Evolutionary conservation across 768 basidiomycete genomes (phyloP), one percentile per base, ranked within the genome.

Genomic region (Gautieria morchelliformis): DNA sequence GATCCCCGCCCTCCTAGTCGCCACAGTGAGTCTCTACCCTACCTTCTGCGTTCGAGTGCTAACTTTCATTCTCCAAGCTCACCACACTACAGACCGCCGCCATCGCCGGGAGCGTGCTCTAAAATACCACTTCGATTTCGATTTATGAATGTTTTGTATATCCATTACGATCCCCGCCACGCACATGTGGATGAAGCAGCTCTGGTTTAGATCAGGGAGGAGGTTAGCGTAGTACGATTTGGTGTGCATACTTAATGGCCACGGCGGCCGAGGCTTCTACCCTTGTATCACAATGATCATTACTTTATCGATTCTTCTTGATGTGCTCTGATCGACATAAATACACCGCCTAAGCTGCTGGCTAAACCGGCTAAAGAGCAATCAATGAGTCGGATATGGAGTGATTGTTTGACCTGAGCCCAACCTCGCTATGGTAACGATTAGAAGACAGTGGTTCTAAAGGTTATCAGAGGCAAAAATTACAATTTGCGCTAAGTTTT

Each of bases 1-100:
- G 17, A 48, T 57, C 32, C 45, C 45, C 11, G 56, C 56, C 10
- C 40, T 57, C n/a, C 12, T 57, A 6, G 47, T 57, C 17, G 56
- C 56, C 20, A 48, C 47, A 4, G 56, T 57, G 30, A 1, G 55
- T 48, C 19, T 5, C 24, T 30, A 9, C 3, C 19, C 10, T 17
- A 9, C 24, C 17, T 46, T 46, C 24, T 30, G 42, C 42, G 42
- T 44, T 37, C 3, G 42, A 44, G 7, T 44, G n/a, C 17, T 22
- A 12, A 44, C n/a, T 44, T 44, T 44, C 8, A 7, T 17, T 10
- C 42, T n/a, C 17, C 20, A 2, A 44, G 42, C n/a, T 44, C 20
- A n/a, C 42, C 7, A 9, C 42, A 44, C 17, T 44, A n/a, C 42
- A 44, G 17, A 19, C 42, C 17, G 42, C 42, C 42, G 42, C 42